A percentile compares a stretch with the other conserved stretches of the same genome.
Evolutionary conservation across 1,284 basidiomycete species (phyloP).

Genomic region (Cryptococcus hybrid): DNA sequence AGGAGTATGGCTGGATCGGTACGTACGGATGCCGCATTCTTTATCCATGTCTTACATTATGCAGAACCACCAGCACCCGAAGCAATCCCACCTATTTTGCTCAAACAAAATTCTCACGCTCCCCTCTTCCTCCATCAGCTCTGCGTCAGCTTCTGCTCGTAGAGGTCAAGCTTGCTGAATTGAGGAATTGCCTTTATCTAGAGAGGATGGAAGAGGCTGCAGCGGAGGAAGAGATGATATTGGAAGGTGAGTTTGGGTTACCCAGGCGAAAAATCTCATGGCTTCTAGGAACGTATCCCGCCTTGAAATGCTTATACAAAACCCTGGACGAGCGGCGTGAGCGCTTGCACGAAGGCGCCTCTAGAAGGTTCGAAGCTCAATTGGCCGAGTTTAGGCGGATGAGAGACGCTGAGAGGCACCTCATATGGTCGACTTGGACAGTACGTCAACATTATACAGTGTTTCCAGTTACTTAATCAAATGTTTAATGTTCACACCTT

Average conservation of each 20-base stretch:
- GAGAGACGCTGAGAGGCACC: slow-evolving; percentile 47
- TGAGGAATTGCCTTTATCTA: slow-evolving; percentile 57
- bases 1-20: not conserved
- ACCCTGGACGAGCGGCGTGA: slow-evolving; percentile 40
- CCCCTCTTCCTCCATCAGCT: slow-evolving; percentile 51
- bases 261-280: not conserved
- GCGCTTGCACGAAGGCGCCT: slow-evolving; percentile 43
- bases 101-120: slow-evolving; percentile 27
- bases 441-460: slow-evolving; percentile 24
- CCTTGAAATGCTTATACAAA: slow-evolving; percentile 52
- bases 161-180: slow-evolving; percentile 57
- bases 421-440: slow-evolving; percentile 55
- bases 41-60: not conserved
- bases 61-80: slow-evolving; percentile 12
- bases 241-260: slow-evolving; percentile 48
- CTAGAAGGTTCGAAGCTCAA: slow-evolving; percentile 47
- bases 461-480: not conserved
- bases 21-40: not conserved
- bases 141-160: slow-evolving; percentile 56
- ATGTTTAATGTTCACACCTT: not conserved
- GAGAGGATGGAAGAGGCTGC: slow-evolving; percentile 58
- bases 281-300: slow-evolving; percentile 54
- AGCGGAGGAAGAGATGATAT: slow-evolving; percentile 56
- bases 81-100: slow-evolving; percentile 1
- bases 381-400: slow-evolving; percentile 49